Evolutionary conservation across 192 early-diverging fungal species (phyloP).

Genomic region (Dissophora ornata): DNA sequence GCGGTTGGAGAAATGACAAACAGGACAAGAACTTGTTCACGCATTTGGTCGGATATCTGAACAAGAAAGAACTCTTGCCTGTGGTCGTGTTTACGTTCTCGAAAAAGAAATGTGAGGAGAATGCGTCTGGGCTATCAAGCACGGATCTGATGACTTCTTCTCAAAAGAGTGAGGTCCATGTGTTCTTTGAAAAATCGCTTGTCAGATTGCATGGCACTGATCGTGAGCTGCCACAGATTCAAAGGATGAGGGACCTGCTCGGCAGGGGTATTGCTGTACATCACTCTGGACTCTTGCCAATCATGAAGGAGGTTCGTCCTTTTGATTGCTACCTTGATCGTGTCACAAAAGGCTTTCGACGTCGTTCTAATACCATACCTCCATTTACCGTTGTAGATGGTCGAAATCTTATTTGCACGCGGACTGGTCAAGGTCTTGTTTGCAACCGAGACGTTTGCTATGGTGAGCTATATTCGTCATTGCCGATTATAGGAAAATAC

Average conservation of each 20-base stretch:
- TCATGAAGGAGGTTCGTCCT: conserved; percentile 87
- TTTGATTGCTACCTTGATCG: too few relatives aligned
- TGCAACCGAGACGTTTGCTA: conserved; percentile 99
- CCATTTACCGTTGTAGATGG: conserved; percentile 65
- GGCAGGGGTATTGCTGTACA: conserved; percentile 96
- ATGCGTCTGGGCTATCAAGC: conserved; percentile 79
- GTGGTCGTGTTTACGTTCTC: conserved; percentile 95
- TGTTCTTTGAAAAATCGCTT: conserved; percentile 86
- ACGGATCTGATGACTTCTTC: conserved; percentile 78
- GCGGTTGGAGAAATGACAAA: conserved; percentile 55
- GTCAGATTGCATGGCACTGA: conserved; percentile 87
- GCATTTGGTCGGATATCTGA: conserved; percentile 81
- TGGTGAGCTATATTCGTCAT: conserved; percentile 63
- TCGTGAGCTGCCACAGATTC: conserved; percentile 88
- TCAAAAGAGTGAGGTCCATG: conserved; percentile 88
- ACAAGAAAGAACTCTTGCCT: conserved; percentile 82
- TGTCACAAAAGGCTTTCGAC: too few relatives aligned
- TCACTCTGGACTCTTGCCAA: conserved; percentile 95
- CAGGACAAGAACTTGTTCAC: conserved; percentile 85
- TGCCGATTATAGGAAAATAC: not conserved
- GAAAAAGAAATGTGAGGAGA: conserved; percentile 96
- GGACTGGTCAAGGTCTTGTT: conserved; percentile 93
- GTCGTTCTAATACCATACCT: too few relatives aligned
- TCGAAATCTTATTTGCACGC: conserved; percentile 93
- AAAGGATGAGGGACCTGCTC: conserved; percentile 85